phyloP scores from a whole-genome alignment of 768 basidiomycete species.

The Lactifluus pinguis region DNA sequence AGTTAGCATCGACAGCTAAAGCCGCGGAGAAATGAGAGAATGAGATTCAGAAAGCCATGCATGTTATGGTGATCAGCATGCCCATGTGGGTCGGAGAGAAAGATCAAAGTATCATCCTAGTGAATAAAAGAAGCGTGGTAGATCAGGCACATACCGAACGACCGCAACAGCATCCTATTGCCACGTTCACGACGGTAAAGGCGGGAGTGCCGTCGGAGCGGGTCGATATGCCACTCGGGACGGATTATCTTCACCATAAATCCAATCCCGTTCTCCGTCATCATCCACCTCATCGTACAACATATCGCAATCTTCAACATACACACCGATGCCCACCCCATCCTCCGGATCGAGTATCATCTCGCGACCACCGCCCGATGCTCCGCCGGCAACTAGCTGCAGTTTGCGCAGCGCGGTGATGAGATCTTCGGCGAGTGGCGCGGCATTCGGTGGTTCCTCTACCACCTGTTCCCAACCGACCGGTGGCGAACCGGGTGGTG shows the following conservation, averaged over 20 bases:
- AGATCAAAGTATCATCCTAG: slow-evolving; percentile 52
- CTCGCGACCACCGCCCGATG: slow-evolving; percentile 34
- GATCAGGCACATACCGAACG: slow-evolving; percentile 18
- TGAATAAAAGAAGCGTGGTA: not conserved
- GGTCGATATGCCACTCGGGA: slow-evolving; percentile 43
- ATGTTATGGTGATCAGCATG: slow-evolving; percentile 40
- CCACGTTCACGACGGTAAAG: slow-evolving; percentile 27
- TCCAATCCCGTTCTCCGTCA: slow-evolving; percentile 41
- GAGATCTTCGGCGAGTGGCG: slow-evolving; percentile 82
- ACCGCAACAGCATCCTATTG: slow-evolving; percentile 9
- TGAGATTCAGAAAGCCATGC: slow-evolving; percentile 58
- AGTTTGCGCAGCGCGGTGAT: slow-evolving; percentile 69
- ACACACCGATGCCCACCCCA: slow-evolving; percentile 65
- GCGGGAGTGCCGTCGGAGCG: slow-evolving; percentile 49
- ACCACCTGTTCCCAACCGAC: slow-evolving; percentile 90
- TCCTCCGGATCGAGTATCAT: slow-evolving; percentile 62
- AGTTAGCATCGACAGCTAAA: slow-evolving; percentile 8
- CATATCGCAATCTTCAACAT: slow-evolving; percentile 63
- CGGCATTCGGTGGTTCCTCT: slow-evolving; percentile 83
- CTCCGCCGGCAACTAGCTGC: slow-evolving; percentile 34
- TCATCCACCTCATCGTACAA: slow-evolving; percentile 23
- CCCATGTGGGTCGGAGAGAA: slow-evolving; percentile 52
- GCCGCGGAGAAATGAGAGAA: slow-evolving; percentile 10
- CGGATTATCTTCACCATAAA: slow-evolving; percentile 43
- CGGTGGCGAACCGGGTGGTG: slow-evolving; percentile 95